A percentile compares a stretch with the other conserved stretches of the same genome.
These are phyloP conservation scores for Aureobasidium uvarum DNA, from an alignment of 2,329 filamentous ascomycete genomes.

Conservation along the genomic window DNA sequence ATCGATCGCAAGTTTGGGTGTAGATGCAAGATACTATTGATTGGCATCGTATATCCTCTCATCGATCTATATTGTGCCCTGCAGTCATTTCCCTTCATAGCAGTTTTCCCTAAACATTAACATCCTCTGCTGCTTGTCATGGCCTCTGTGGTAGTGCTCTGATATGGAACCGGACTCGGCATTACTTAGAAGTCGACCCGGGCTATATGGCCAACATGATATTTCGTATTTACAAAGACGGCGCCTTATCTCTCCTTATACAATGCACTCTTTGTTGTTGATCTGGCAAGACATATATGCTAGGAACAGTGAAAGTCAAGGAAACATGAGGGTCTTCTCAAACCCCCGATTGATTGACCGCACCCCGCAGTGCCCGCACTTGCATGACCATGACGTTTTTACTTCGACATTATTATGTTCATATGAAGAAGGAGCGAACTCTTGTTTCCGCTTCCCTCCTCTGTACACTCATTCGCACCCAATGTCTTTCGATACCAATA, in stretches of 20 bases:
- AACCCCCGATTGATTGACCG: neutral
- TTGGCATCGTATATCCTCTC: neutral
- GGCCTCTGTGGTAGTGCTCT: too few relatives aligned
- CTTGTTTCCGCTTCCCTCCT: too few relatives aligned
- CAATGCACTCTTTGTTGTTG: neutral
- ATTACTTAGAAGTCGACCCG: neutral
- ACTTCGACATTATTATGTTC: slow-evolving; percentile 11
- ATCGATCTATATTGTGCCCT: too few relatives aligned
- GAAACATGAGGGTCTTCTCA: neutral
- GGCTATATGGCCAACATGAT: neutral
- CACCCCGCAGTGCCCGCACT: slow-evolving; percentile 5
- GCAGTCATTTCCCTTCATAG: too few relatives aligned
- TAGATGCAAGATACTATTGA: neutral
- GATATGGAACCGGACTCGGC: neutral
- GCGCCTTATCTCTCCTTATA: neutral
- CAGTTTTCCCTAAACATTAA: too few relatives aligned
- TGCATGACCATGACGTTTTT: slow-evolving; percentile 19
- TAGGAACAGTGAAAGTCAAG: neutral
- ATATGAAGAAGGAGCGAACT: neutral
- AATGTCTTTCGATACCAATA: slow-evolving; percentile 15
- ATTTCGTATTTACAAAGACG: neutral
- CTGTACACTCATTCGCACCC: too few relatives aligned
- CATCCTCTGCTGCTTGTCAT: too few relatives aligned
- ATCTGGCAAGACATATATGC: neutral
- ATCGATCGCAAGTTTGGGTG: neutral